Conservation (phyloP, 257 asterid species). For the Gentiana straminea region DNA sequence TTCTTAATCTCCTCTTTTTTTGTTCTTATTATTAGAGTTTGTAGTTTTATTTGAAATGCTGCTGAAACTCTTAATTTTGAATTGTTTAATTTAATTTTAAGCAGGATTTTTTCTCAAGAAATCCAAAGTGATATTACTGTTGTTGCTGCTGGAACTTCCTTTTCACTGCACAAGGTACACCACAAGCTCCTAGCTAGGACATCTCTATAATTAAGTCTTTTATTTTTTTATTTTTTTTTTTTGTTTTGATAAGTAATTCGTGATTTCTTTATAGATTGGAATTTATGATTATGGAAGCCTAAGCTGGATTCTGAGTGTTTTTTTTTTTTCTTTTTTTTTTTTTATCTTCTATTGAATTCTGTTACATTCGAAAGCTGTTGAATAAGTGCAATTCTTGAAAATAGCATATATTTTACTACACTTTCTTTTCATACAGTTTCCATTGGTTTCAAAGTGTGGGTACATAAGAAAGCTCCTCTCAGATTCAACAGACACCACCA, state of each 20-base stretch:
- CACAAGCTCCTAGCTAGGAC: neutral
- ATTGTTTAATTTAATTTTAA: neutral
- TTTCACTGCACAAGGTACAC: slow-evolving; percentile 72
- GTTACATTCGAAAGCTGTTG: too few relatives aligned
- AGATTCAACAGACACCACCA: slow-evolving; percentile 35
- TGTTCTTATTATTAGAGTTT: neutral
- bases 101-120: slow-evolving; percentile 88
- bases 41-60: neutral
- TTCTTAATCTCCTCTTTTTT: neutral
- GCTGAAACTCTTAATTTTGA: slow-evolving; percentile 6
- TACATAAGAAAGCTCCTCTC: slow-evolving; percentile 47
- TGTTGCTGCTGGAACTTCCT: slow-evolving; percentile 55
- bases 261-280: neutral
- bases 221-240: neutral
- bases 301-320: neutral
- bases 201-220: neutral
- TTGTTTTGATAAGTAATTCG: neutral
- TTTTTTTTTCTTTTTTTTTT: too few relatives aligned
- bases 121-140: slow-evolving; percentile 67
- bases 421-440: slow-evolving; percentile 39
- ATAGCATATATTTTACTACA: too few relatives aligned
- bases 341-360: too few relatives aligned
- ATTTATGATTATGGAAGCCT: neutral
- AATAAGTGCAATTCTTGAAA: too few relatives aligned
- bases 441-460: slow-evolving; percentile 78